These are phyloP conservation scores for Metschnikowia dekortorum DNA, from an alignment of 805 yeast genomes.

Conservation along the genomic window DNA sequence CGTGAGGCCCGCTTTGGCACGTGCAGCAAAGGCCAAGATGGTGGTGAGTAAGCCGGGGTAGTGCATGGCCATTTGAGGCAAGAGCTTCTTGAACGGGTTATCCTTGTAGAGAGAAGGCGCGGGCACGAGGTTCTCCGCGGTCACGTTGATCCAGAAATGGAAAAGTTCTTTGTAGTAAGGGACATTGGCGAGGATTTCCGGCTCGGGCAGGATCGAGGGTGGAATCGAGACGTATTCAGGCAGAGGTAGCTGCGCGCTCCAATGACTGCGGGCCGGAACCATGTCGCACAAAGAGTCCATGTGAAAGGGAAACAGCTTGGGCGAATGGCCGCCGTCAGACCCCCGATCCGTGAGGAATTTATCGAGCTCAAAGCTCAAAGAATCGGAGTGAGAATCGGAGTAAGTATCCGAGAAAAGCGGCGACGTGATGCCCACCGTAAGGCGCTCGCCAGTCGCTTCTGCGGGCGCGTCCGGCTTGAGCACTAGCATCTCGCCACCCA, in stretches of 20 bases:
- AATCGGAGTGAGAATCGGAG: not conserved
- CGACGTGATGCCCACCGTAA: not conserved
- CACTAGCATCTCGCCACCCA: not conserved
- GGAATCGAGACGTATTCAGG: conserved; percentile 23
- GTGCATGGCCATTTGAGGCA: conserved; percentile 66
- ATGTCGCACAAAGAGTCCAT: not conserved
- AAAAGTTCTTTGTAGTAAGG: conserved; percentile 59
- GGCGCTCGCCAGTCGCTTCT: not conserved
- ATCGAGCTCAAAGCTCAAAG: conserved; percentile 1
- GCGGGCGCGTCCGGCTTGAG: not conserved
- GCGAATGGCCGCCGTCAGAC: not conserved
- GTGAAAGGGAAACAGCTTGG: conserved; percentile 1
- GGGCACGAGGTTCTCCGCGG: conserved; percentile 61
- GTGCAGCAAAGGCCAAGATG: conserved; percentile 43
- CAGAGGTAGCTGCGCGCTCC: not conserved
- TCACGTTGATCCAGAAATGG: conserved; percentile 58
- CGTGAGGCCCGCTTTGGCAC: conserved; percentile 23
- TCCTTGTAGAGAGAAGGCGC: conserved; percentile 55
- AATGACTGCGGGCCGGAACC: not conserved
- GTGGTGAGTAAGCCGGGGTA: conserved; percentile 55
- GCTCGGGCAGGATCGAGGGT: conserved; percentile 39
- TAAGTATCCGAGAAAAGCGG: not conserved
- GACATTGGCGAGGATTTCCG: conserved; percentile 55
- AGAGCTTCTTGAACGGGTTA: conserved; percentile 60
- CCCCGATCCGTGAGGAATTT: conserved; percentile 1